phyloP scores from a whole-genome alignment of 805 yeast genomes.

The Schizosaccharomyces lindneri region DNA sequence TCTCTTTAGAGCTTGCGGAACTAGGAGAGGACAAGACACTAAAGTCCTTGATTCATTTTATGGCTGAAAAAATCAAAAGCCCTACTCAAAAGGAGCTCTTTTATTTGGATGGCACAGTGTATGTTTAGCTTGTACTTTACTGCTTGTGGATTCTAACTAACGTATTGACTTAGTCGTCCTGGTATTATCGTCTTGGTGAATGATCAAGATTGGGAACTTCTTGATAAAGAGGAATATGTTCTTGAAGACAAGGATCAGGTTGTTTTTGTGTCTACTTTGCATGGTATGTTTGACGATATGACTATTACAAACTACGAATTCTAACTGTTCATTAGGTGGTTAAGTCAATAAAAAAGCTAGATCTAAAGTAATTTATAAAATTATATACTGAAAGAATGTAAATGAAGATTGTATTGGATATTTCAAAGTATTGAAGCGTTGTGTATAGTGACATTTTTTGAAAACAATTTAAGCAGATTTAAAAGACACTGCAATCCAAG shows the following conservation, averaged over 20 bases:
- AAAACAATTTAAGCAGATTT: too few species aligned
- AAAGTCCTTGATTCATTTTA: background rate
- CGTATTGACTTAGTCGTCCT: background rate
- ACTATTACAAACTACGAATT: too few species aligned
- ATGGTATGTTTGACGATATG: background rate
- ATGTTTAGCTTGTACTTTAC: background rate
- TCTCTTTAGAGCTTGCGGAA: background rate
- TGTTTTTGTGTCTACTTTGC: background rate
- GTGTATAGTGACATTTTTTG: too few species aligned
- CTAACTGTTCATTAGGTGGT: background rate
- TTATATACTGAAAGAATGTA: too few species aligned
- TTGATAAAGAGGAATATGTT: background rate
- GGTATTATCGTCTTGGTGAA: slow-evolving; percentile 1
- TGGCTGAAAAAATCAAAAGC: background rate
- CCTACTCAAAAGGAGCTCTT: background rate
- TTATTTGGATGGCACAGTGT: background rate
- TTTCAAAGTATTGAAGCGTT: too few species aligned
- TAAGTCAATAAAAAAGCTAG: background rate
- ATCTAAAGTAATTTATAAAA: too few species aligned
- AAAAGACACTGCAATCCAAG: too few species aligned
- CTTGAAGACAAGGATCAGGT: background rate
- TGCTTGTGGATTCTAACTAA: too few species aligned
- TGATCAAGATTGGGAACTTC: slow-evolving; percentile 2
- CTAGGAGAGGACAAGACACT: background rate
- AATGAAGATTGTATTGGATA: too few species aligned